A percentile compares a stretch with the other conserved stretches of the same genome.
phyloP scores from a whole-genome alignment of 192 early-diverging fungal species.

The Backusella liffmaniae region DNA sequence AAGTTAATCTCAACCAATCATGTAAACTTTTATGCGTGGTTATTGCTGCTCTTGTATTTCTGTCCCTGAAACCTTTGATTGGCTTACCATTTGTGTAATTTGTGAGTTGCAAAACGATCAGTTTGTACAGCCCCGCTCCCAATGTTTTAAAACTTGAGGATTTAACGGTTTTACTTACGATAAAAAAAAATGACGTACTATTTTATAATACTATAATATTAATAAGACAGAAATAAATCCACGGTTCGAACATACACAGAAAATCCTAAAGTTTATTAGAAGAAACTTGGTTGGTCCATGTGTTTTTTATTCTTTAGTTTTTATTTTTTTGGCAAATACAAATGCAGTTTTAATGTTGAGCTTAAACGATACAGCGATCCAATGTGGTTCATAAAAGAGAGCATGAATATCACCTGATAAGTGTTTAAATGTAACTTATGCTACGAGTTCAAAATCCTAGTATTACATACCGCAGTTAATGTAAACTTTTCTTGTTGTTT shows the following conservation, averaged over 20 bases:
- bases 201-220: background rate
- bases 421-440: background rate
- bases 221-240: background rate
- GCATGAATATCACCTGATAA: background rate
- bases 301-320: too few species aligned
- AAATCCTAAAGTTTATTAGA: background rate
- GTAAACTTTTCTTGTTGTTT: background rate
- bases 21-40: background rate
- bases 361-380: background rate
- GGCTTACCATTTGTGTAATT: constrained; percentile 1
- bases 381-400: background rate
- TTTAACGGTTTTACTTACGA: background rate
- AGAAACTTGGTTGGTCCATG: background rate
- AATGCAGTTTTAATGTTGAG: background rate
- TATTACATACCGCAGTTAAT: background rate
- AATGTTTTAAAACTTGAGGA: background rate
- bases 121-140: background rate
- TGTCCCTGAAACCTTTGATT: background rate
- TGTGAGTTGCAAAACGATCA: background rate
- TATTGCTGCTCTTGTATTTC: background rate
- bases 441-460: background rate
- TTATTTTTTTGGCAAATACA: background rate
- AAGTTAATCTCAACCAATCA: constrained; percentile 1
- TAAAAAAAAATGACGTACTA: background rate
- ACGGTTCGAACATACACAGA: background rate